Evolutionary conservation across 495 filamentous ascomycete species (phyloP).

Genomic region (Aspergillus campestris): DNA sequence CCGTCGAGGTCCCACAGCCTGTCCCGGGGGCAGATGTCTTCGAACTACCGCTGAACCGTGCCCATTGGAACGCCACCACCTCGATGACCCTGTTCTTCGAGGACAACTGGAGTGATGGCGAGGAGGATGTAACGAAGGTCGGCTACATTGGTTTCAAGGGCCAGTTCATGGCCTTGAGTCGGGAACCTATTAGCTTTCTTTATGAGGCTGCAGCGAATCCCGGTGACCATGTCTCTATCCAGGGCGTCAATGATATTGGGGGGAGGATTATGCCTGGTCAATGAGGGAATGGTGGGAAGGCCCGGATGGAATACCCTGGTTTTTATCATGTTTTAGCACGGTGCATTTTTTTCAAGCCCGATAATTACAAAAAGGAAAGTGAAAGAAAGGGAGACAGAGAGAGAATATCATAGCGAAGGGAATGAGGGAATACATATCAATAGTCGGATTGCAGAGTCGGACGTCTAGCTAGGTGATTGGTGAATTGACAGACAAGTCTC

Average conservation of each 20-base stretch:
- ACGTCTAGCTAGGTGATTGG: neutral
- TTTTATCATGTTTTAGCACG: neutral
- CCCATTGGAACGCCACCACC: constrained; percentile 74
- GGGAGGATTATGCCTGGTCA: constrained; percentile 34
- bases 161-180: constrained; percentile 76
- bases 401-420: neutral
- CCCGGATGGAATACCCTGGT: constrained; percentile 1
- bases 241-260: constrained; percentile 34
- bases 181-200: constrained; percentile 73
- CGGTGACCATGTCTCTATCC: constrained; percentile 60
- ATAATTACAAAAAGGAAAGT: neutral
- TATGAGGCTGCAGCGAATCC: constrained; percentile 95
- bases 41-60: constrained; percentile 77
- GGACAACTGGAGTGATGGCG: constrained; percentile 51
- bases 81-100: constrained; percentile 76
- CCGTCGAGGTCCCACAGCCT: constrained; percentile 68
- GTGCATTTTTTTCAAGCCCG: too few relatives aligned
- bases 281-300: constrained; percentile 6
- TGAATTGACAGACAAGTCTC: too few relatives aligned
- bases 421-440: constrained; percentile 1
- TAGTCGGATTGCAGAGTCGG: constrained; percentile 9
- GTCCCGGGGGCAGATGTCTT: constrained; percentile 57
- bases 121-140: constrained; percentile 69
- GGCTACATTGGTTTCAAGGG: constrained; percentile 88
- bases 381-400: neutral